Percentiles rank a stretch among this genome's conserved stretches.
phyloP scores from a whole-genome alignment of 1,284 basidiomycete species.

The Hypsizygus ulmarius region DNA sequence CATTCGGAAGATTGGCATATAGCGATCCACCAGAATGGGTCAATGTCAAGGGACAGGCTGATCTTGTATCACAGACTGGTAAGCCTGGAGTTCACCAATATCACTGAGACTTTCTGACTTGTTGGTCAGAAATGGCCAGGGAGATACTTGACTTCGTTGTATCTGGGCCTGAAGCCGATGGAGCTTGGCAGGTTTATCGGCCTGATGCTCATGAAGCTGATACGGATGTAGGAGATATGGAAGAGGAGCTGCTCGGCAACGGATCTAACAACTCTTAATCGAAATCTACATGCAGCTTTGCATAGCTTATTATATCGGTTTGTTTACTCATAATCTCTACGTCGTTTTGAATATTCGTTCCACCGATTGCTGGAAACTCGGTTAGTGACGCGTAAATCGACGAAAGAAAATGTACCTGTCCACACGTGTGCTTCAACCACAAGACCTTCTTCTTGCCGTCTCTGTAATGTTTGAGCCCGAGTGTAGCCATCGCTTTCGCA shows the following conservation, averaged over 20 bases:
- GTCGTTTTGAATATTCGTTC: slow-evolving; percentile 12
- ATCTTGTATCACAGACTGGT: slow-evolving; percentile 56
- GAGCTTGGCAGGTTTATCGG: slow-evolving; percentile 68
- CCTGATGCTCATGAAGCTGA: slow-evolving; percentile 42
- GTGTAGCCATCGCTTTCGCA: slow-evolving; percentile 41
- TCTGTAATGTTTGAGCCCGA: slow-evolving; percentile 27
- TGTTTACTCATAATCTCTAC: background rate
- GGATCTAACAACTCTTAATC: slow-evolving; percentile 14
- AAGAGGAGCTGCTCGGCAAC: slow-evolving; percentile 37
- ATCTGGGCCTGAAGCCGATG: slow-evolving; percentile 73
- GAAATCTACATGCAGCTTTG: slow-evolving; percentile 13
- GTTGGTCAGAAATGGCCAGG: slow-evolving; percentile 55
- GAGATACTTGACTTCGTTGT: slow-evolving; percentile 71
- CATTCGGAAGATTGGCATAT: slow-evolving; percentile 73
- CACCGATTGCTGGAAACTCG: slow-evolving; percentile 4
- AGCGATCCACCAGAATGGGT: slow-evolving; percentile 67
- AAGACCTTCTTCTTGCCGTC: slow-evolving; percentile 37
- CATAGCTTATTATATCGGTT: background rate
- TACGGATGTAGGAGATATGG: slow-evolving; percentile 50
- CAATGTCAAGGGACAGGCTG: slow-evolving; percentile 38
- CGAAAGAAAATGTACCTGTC: slow-evolving; percentile 17
- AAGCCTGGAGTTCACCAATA: slow-evolving; percentile 20
- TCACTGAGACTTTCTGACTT: slow-evolving; percentile 17
- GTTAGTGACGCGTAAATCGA: background rate
- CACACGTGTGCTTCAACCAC: slow-evolving; percentile 31